Base-by-base conservation (phyloP, 768 basidiomycete species). In the Asterophora lycoperdoides region DNA sequence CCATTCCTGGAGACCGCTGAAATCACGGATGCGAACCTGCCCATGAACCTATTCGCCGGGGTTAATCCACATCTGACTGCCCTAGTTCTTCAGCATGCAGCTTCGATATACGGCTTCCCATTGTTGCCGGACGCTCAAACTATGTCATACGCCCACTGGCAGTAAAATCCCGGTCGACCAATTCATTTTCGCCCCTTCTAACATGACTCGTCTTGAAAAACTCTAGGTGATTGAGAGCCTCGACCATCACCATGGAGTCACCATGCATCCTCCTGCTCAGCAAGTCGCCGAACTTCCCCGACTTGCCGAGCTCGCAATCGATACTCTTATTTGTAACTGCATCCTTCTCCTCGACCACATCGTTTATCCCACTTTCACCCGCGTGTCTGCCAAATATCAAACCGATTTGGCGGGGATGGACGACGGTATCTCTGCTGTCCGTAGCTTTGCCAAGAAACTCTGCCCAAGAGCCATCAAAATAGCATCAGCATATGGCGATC, bases 1-100 rank as follows among this genome's bases (percentile, higher is more conserved):
- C 47, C 44, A 15, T 26, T 49, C 17, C 14, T 53, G 13, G 40
- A 46, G 46, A 37, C 37, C 15, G 18, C 20, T 9, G 17, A 19
- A 7, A 20, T 38, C 18, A 1, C 15, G 10, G n/a, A 15, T 30
- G 38, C 15, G 18, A 9, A 19, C 7, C 37, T 20, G 8, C n/a
- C n/a, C n/a, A 5, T 8, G 17, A 19, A 38, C 8, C 17, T 38
- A 8, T 38, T 53, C 17, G 28, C 23, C 6, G 20, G 10, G 1
- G 19, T n/a, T 15, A 10, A 9, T 6, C 37, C 37, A 7, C 37
- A 17, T 9, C 18, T 38, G 37, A 13, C 18, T 15, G 2, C 5
- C 37, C 37, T 38, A 38, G 14, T 8, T 13, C 8, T 38, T 13
- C 7, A 15, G 17, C 5, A 18, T 38, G 37, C 18, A 20, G 37